A percentile compares a stretch with the other conserved stretches of the same genome.
Conservation (phyloP, 768 basidiomycete species). For the Rhodosporidiobolus odoratus region DNA sequence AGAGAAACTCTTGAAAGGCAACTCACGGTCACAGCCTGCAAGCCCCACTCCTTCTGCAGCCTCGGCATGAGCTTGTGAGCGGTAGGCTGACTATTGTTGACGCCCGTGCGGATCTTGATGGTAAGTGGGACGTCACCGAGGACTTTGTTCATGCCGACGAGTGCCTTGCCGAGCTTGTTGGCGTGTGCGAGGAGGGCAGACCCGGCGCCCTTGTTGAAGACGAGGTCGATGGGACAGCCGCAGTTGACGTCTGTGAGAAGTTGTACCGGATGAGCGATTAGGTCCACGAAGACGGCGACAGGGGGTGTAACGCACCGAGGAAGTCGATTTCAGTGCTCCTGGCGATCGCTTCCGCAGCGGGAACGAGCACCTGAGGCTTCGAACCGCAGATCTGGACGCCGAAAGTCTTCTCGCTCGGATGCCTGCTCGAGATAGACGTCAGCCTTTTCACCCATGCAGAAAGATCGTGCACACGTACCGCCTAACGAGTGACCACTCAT, state of each 20-base stretch:
- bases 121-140: slow-evolving; percentile 88
- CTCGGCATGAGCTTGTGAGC: slow-evolving; percentile 88
- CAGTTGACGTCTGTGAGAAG: slow-evolving; percentile 65
- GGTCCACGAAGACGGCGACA: neutral
- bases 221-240: slow-evolving; percentile 94
- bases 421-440: slow-evolving; percentile 44
- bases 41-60: slow-evolving; percentile 57
- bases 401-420: slow-evolving; percentile 78
- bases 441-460: neutral
- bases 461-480: slow-evolving; percentile 45
- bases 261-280: neutral
- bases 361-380: slow-evolving; percentile 66
- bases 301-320: slow-evolving; percentile 7
- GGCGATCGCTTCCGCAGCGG: slow-evolving; percentile 73
- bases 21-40: slow-evolving; percentile 55
- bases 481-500: slow-evolving; percentile 90
- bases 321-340: slow-evolving; percentile 56
- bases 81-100: slow-evolving; percentile 66
- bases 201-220: slow-evolving; percentile 59
- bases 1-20: neutral
- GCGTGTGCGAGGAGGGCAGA: slow-evolving; percentile 65
- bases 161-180: slow-evolving; percentile 73
- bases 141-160: slow-evolving; percentile 84
- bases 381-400: slow-evolving; percentile 90
- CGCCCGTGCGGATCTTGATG: slow-evolving; percentile 84